Evolutionary conservation across 345 rosid species (phyloP).

Genomic region (Eucalyptus pumila): DNA sequence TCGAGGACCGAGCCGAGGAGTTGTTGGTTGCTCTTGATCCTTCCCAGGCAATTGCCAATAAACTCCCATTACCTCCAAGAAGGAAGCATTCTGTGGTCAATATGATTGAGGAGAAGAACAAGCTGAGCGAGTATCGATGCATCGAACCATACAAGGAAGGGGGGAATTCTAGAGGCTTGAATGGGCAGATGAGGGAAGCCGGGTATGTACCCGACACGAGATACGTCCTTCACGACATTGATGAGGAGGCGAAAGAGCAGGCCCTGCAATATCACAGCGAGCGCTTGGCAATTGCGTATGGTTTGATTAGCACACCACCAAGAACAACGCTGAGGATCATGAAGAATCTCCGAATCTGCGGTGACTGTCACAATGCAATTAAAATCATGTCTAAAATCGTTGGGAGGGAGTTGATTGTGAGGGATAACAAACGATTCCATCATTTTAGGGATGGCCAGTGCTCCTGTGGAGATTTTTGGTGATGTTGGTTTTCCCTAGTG

Average conservation of each 20-base stretch:
- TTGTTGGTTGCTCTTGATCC: slow-evolving; percentile 20
- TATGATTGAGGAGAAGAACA: slow-evolving; percentile 48
- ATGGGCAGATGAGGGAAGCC: slow-evolving; percentile 45
- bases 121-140: slow-evolving; percentile 17
- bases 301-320: slow-evolving; percentile 50
- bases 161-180: slow-evolving; percentile 26
- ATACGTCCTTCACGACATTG: slow-evolving; percentile 57
- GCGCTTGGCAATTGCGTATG: slow-evolving; percentile 53
- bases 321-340: slow-evolving; percentile 50
- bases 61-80: slow-evolving; percentile 11
- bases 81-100: slow-evolving; percentile 18
- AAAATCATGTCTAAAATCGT: slow-evolving; percentile 57
- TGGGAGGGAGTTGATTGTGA: slow-evolving; percentile 49
- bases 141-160: slow-evolving; percentile 21
- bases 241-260: slow-evolving; percentile 49
- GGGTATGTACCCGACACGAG: slow-evolving; percentile 53
- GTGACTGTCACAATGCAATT: slow-evolving; percentile 55
- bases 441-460: slow-evolving; percentile 51
- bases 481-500: neutral
- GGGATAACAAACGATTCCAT: slow-evolving; percentile 61
- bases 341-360: slow-evolving; percentile 57
- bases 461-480: slow-evolving; percentile 59
- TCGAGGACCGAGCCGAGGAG: slow-evolving; percentile 27
- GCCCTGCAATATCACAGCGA: slow-evolving; percentile 55
- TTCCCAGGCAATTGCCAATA: neutral